Evolutionary conservation across 129 eudicot species (phyloP).

Genomic region (Artemisia tridentata): DNA sequence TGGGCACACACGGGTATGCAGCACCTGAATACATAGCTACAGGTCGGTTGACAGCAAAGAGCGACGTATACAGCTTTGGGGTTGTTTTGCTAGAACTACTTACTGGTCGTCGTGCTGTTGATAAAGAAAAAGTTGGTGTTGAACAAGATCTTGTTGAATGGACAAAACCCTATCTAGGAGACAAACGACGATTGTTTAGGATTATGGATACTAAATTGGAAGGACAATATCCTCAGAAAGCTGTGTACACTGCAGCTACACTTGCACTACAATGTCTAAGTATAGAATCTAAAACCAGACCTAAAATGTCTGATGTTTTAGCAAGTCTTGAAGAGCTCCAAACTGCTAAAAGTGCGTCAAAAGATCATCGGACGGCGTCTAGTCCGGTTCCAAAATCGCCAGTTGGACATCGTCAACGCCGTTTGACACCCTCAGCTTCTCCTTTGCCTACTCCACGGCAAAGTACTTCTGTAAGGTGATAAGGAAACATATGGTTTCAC

Average conservation of each 20-base stretch:
- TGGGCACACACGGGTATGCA: constrained; percentile 96
- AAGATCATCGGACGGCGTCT: constrained; percentile 28
- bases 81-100: constrained; percentile 82
- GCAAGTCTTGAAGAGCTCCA: constrained; percentile 61
- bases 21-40: constrained; percentile 96
- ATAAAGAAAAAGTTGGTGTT: constrained; percentile 51
- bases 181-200: constrained; percentile 68
- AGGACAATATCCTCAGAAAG: constrained; percentile 92
- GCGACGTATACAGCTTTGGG: constrained; percentile 95
- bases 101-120: constrained; percentile 87
- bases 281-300: constrained; percentile 64
- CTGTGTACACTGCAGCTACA: constrained; percentile 56
- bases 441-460: constrained; percentile 29
- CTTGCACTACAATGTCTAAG: constrained; percentile 70
- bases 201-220: constrained; percentile 85
- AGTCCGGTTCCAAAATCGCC: constrained; percentile 43
- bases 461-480: constrained; percentile 20
- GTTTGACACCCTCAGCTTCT: constrained; percentile 35
- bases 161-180: constrained; percentile 87
- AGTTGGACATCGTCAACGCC: constrained; percentile 37
- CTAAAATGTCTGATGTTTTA: constrained; percentile 68
- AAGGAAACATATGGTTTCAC: background rate
- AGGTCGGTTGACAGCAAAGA: constrained; percentile 78
- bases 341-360: constrained; percentile 37
- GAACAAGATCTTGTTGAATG: constrained; percentile 92